Evolutionary conservation across 2,329 filamentous ascomycete species (phyloP).

Genomic region (Sporothrix brasiliensis): DNA sequence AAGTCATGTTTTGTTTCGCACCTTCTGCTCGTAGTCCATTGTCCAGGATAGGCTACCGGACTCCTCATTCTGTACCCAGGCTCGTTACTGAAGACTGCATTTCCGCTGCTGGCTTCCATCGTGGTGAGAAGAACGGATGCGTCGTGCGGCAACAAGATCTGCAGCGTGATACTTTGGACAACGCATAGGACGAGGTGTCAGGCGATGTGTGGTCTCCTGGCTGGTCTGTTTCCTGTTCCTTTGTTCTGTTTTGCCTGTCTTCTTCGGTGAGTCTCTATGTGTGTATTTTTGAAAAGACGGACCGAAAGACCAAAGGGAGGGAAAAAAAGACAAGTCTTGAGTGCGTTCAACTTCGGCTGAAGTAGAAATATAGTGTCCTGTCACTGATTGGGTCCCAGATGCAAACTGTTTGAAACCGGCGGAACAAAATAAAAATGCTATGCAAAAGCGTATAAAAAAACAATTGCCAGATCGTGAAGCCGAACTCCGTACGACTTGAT

Average conservation of each 20-base stretch:
- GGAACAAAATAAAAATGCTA: neutral
- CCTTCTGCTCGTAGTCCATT: slow-evolving; percentile 34
- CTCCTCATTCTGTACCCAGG: slow-evolving; percentile 29
- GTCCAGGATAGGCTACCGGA: slow-evolving; percentile 25
- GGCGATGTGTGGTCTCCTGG: neutral
- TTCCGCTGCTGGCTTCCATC: slow-evolving; percentile 29
- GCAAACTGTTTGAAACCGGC: neutral
- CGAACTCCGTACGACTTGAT: slow-evolving; percentile 1
- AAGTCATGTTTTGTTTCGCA: slow-evolving; percentile 32
- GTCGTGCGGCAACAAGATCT: neutral
- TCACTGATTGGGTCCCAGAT: neutral
- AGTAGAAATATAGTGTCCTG: slow-evolving; percentile 1
- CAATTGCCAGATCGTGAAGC: slow-evolving; percentile 9
- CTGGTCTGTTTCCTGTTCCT: neutral
- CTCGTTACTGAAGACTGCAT: slow-evolving; percentile 23
- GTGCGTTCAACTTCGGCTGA: slow-evolving; percentile 4
- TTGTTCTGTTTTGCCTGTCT: too few species aligned
- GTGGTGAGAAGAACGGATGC: neutral
- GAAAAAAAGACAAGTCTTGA: neutral
- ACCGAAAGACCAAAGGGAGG: neutral
- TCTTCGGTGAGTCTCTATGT: neutral
- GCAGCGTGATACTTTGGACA: neutral
- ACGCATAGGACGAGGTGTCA: slow-evolving; percentile 6
- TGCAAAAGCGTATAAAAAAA: neutral
- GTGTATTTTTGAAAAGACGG: neutral